Evolutionary conservation across 2,329 filamentous ascomycete genomes (phyloP).

Genomic region (Apiospora sp.): DNA sequence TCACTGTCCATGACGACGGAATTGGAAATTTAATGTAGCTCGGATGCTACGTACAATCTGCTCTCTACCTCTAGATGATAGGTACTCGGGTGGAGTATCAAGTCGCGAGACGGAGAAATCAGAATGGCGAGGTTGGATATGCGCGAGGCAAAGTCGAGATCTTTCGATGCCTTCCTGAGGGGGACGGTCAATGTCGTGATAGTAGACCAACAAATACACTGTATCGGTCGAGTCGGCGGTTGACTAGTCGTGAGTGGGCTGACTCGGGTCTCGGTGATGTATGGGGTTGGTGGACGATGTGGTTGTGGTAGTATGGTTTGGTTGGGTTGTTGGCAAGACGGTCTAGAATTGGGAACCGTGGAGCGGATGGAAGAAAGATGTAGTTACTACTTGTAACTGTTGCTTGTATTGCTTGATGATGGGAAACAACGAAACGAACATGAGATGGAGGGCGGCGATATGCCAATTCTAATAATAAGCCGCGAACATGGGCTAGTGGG

Average conservation of each 20-base stretch:
- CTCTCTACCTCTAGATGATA: slow-evolving; percentile 18
- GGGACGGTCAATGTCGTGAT: background rate
- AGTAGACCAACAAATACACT: slow-evolving; percentile 2
- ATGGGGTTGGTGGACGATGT: slow-evolving; percentile 5
- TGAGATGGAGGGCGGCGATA: slow-evolving; percentile 21
- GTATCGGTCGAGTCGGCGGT: slow-evolving; percentile 8
- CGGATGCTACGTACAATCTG: slow-evolving; percentile 22
- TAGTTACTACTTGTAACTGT: slow-evolving; percentile 9
- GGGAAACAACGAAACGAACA: slow-evolving; percentile 18
- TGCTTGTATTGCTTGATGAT: slow-evolving; percentile 15
- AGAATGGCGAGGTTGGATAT: slow-evolving; percentile 8
- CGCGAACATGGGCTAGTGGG: background rate
- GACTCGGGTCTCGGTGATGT: slow-evolving; percentile 8
- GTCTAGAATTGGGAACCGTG: slow-evolving; percentile 9
- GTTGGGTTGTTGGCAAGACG: background rate
- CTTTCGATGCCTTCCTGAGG: background rate
- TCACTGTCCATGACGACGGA: slow-evolving; percentile 44
- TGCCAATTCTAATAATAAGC: slow-evolving; percentile 21
- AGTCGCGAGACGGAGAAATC: slow-evolving; percentile 10
- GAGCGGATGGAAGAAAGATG: background rate
- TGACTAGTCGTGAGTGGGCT: background rate
- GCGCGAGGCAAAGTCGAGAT: background rate
- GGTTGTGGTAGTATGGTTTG: background rate
- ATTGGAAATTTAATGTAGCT: slow-evolving; percentile 23
- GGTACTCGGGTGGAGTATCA: slow-evolving; percentile 16